Conservation (phyloP, 2,329 filamentous ascomycete species). For the Phialophora tarda region DNA sequence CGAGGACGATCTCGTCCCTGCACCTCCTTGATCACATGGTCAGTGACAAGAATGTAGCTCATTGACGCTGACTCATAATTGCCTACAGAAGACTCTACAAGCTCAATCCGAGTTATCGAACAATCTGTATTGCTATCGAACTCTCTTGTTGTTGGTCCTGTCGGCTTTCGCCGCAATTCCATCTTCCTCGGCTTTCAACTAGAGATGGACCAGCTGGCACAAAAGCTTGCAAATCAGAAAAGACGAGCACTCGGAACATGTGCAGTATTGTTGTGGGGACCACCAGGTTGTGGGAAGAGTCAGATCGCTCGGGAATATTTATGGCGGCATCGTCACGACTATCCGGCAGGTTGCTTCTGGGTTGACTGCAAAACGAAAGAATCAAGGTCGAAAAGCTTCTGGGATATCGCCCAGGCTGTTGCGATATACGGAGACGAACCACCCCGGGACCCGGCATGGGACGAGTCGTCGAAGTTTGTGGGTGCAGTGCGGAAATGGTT, state of each 20-base stretch:
- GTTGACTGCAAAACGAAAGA: constrained; percentile 65
- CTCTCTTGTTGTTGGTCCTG: constrained; percentile 55
- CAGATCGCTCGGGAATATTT: constrained; percentile 72
- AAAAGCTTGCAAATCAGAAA: constrained; percentile 63
- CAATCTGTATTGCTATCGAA: constrained; percentile 25
- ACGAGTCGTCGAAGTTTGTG: constrained; percentile 55
- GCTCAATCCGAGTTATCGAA: constrained; percentile 25
- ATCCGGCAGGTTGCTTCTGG: constrained; percentile 73
- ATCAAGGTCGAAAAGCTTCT: constrained; percentile 67
- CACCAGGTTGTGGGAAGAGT: constrained; percentile 71
- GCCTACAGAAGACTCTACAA: constrained; percentile 24
- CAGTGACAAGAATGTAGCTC: constrained; percentile 23
- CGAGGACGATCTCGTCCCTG: constrained; percentile 28
- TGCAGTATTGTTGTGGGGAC: constrained; percentile 67
- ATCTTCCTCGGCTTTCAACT: constrained; percentile 66
- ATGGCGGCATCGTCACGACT: constrained; percentile 63
- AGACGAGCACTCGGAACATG: constrained; percentile 64
- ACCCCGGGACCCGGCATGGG: constrained; percentile 44
- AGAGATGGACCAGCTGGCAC: constrained; percentile 64
- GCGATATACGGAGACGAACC: constrained; percentile 52
- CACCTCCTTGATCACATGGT: constrained; percentile 25
- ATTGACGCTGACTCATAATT: constrained; percentile 35
- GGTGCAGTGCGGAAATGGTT: constrained; percentile 67
- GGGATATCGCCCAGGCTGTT: constrained; percentile 67
- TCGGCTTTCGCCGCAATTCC: constrained; percentile 66